Evolutionary conservation across 2,329 filamentous ascomycete species (phyloP), one percentile per base, ranked within the genome.

Genomic region (Beauveria sp.): DNA sequence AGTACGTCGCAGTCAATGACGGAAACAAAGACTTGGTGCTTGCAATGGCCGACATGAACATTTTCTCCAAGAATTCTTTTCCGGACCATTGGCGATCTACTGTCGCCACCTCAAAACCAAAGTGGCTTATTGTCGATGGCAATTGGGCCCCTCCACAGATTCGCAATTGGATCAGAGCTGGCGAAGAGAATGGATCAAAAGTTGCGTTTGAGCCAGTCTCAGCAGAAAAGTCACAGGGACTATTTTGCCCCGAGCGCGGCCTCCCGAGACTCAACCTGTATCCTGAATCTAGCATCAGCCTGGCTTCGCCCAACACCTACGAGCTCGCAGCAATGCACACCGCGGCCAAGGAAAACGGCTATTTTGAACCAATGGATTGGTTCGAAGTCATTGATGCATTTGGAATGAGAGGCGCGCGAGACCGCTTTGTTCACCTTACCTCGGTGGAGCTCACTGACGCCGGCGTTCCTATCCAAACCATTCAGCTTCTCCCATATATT

Each of bases 31-130:
- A 93, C 65, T 83, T 99, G 2, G 82, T 93, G n/a, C 75, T 97
- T 65, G 93, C 92, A 51, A 96, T 97, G 91, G 93, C 93, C 5
- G 95, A 98, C 71, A 97, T 98, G 92, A 84, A 81, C 61, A 93
- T 96, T 67, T 84, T 96, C 53, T 82, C 86, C n/a, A 70, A 75
- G 18, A 76, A 82, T 64, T 77, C 79, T 0, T 81, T 83, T 64
- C 73, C 80, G 0, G 72, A 78, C 9, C 76, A 82, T 66, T 91
- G 88, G 87, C 80, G 81, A 55, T 80, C 84, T 1, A 77, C 84
- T 31, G 75, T 91, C 8, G 73, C 76, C 14, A 74, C 77, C 3
- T 77, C 81, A 14, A 80, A 78, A 67, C 90, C 87, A n/a, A 84
- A 83, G 65, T 95, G 90, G 85, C 79, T 95, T 31, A 87, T 96